These are phyloP conservation scores for Cladophialophora psammophila DNA, from an alignment of 2,329 filamentous ascomycete genomes.

Conservation along the genomic window DNA sequence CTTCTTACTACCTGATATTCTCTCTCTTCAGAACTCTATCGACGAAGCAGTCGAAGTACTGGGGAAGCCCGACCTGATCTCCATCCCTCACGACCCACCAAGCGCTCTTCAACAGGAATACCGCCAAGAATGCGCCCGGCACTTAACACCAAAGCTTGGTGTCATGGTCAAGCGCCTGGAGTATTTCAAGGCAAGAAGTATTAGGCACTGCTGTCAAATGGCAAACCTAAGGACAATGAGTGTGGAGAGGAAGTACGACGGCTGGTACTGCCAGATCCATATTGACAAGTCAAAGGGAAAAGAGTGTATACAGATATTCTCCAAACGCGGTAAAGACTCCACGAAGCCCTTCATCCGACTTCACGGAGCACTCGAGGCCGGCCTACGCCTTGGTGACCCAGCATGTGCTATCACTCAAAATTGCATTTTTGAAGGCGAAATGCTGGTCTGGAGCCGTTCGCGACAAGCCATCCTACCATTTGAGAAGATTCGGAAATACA, in stretches of 20 bases:
- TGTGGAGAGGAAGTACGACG: constrained; percentile 83
- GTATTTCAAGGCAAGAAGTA: constrained; percentile 68
- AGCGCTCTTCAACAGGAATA: constrained; percentile 17
- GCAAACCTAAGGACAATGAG: constrained; percentile 68
- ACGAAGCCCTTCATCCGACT: constrained; percentile 72
- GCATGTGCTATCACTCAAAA: constrained; percentile 66
- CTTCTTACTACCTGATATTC: constrained; percentile 67
- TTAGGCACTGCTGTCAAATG: constrained; percentile 77
- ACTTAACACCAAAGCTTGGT: constrained; percentile 61
- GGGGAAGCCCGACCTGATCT: constrained; percentile 17
- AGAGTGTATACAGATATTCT: constrained; percentile 78
- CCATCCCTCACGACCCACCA: constrained; percentile 27
- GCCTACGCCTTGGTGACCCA: constrained; percentile 66
- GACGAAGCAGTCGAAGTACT: constrained; percentile 33
- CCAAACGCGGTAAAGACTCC: constrained; percentile 90
- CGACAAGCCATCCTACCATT: constrained; percentile 74
- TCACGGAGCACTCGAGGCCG: constrained; percentile 68
- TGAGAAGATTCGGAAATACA: constrained; percentile 81
- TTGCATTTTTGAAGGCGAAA: constrained; percentile 84
- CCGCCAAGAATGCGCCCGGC: constrained; percentile 32
- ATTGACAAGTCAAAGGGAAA: constrained; percentile 68
- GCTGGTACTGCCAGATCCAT: constrained; percentile 90
- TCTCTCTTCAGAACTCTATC: constrained; percentile 37
- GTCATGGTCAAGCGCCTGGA: constrained; percentile 66
- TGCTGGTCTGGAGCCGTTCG: constrained; percentile 77